Evolutionary conservation across 139 green algal genomes (phyloP).

Genomic region (Dunaliella primolecta): DNA sequence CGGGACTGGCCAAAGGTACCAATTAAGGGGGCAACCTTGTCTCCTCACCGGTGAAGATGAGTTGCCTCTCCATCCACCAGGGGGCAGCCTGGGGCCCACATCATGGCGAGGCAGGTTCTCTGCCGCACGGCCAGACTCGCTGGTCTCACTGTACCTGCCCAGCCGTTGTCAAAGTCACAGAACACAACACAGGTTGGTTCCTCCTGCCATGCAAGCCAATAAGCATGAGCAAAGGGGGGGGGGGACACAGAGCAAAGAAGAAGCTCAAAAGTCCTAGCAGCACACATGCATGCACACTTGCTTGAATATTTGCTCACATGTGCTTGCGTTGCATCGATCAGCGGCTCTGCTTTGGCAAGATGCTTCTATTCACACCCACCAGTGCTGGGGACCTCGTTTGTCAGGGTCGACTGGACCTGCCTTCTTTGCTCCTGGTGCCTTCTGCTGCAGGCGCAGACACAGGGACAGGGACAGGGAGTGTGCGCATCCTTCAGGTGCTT

Average conservation of each 20-base stretch:
- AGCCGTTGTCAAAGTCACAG: neutral
- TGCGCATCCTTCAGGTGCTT: no score
- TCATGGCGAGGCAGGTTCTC: conserved; percentile 38
- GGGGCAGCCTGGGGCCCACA: conserved; percentile 52
- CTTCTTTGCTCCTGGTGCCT: neutral
- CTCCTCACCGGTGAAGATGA: neutral
- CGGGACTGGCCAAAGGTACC: neutral
- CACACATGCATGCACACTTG: no score
- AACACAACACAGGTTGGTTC: neutral
- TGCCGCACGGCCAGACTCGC: conserved; percentile 26
- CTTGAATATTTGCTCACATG: no score
- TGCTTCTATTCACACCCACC: no score
- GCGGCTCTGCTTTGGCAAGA: no score
- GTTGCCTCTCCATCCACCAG: conserved; percentile 47
- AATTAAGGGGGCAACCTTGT: neutral
- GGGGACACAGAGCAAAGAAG: neutral
- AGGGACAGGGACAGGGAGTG: no score
- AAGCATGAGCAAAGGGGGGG: neutral
- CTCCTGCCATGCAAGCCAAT: neutral
- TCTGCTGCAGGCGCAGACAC: neutral
- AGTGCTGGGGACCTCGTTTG: neutral
- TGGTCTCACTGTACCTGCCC: conserved; percentile 31
- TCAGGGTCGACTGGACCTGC: neutral
- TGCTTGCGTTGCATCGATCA: no score
- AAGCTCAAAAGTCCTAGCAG: neutral